phyloP scores from a whole-genome alignment of 371 early-diverging fungal species.

The Mortierella sp. region DNA sequence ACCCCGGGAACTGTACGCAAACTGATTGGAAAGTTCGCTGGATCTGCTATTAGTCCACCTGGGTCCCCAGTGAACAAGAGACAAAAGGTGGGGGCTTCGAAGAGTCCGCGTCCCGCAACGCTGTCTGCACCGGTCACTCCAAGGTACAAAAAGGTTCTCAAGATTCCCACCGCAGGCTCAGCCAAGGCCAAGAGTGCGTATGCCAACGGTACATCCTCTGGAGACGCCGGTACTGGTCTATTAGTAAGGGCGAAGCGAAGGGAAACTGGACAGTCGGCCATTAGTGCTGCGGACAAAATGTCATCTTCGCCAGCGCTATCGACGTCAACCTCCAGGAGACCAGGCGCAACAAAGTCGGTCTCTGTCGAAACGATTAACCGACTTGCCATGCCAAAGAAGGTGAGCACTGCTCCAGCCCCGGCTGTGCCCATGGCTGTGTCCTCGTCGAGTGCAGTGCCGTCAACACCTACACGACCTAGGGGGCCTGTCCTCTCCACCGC shows the following conservation, averaged over 20 bases:
- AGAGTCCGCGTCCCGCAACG: slow-evolving; percentile 13
- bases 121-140: slow-evolving; percentile 13
- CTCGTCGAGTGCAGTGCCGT: slow-evolving; percentile 13
- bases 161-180: slow-evolving; percentile 27
- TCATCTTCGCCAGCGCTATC: slow-evolving; percentile 19
- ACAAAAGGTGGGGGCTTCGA: slow-evolving; percentile 14
- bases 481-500: slow-evolving; percentile 51
- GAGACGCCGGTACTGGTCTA: neutral
- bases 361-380: slow-evolving; percentile 51
- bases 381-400: slow-evolving; percentile 50
- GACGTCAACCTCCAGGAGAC: slow-evolving; percentile 21
- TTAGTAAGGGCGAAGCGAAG: neutral
- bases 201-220: slow-evolving; percentile 3
- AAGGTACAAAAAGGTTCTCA: slow-evolving; percentile 31
- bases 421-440: slow-evolving; percentile 25
- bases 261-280: slow-evolving; percentile 11
- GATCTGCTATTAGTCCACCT: slow-evolving; percentile 27
- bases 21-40: slow-evolving; percentile 43
- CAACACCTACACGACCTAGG: slow-evolving; percentile 38
- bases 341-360: slow-evolving; percentile 12
- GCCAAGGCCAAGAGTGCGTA: slow-evolving; percentile 9
- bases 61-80: slow-evolving; percentile 30
- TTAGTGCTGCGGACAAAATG: neutral
- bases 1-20: slow-evolving; percentile 42
- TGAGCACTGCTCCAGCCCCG: slow-evolving; percentile 26